phyloP scores from a whole-genome alignment of 2,329 filamentous ascomycete species.

The Pseudogymnoascus destructans region DNA sequence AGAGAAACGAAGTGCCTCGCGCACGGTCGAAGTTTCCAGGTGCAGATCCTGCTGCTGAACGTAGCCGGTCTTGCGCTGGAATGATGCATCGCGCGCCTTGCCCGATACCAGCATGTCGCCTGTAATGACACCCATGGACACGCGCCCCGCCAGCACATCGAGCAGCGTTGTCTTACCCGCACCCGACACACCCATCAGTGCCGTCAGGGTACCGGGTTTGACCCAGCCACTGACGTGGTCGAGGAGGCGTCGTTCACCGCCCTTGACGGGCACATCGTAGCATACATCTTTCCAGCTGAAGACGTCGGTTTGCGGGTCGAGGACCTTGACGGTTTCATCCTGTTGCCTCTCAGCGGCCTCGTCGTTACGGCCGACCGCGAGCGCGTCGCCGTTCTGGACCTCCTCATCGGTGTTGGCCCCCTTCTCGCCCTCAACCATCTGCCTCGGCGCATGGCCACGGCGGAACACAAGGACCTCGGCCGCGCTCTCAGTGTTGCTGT shows the following conservation, averaged over 20 bases:
- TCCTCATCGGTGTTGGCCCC: conserved; percentile 20
- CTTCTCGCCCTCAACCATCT: conserved; percentile 27
- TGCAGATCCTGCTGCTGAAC: conserved; percentile 92
- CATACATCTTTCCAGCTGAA: conserved; percentile 35
- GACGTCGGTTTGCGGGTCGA: conserved; percentile 23
- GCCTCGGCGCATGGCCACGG: conserved; percentile 40
- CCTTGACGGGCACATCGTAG: conserved; percentile 64
- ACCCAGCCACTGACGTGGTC: conserved; percentile 63
- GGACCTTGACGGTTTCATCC: conserved; percentile 18
- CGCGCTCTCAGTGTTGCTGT: conserved; percentile 55
- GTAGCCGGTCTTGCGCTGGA: conserved; percentile 87
- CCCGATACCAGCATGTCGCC: conserved; percentile 53
- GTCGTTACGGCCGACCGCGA: conserved; percentile 9
- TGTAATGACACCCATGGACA: conserved; percentile 76
- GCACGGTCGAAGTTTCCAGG: conserved; percentile 69
- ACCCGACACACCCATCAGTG: conserved; percentile 59
- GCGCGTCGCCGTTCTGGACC: conserved; percentile 21
- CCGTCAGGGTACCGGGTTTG: conserved; percentile 57
- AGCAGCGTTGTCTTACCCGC: conserved; percentile 79
- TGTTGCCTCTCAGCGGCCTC: conserved; percentile 14
- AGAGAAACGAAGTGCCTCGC: conserved; percentile 77
- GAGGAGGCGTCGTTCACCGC: conserved; percentile 48
- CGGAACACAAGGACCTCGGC: conserved; percentile 67
- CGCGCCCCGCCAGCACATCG: conserved; percentile 65
- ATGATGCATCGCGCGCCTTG: conserved; percentile 46